A percentile compares a stretch with the other conserved stretches of the same genome.
Conservation (phyloP, 768 basidiomycete genomes). For the Termitomyces sp. region DNA sequence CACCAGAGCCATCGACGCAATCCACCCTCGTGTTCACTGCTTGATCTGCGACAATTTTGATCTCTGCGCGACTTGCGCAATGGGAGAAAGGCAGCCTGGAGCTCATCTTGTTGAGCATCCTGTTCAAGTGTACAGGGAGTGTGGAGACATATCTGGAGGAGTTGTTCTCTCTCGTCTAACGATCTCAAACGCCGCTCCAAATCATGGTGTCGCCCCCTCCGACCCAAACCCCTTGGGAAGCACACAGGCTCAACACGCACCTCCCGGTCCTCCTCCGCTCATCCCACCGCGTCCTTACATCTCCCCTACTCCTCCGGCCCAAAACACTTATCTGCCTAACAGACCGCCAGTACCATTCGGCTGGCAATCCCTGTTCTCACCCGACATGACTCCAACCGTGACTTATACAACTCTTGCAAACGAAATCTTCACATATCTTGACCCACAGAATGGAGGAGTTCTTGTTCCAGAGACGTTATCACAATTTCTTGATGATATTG, state of each 20-base stretch:
- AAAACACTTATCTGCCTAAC: not conserved
- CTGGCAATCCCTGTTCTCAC: slow-evolving; percentile 12
- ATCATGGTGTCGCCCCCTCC: not conserved
- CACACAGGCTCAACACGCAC: not conserved
- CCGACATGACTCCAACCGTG: slow-evolving; percentile 9
- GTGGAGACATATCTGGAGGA: not conserved
- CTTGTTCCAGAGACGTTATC: slow-evolving; percentile 8
- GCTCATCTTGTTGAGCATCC: slow-evolving; percentile 1
- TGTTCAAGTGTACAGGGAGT: slow-evolving; percentile 6
- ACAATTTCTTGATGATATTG: slow-evolving; percentile 12
- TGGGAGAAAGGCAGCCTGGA: slow-evolving; percentile 5
- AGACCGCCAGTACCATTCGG: not conserved
- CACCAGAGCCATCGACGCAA: not conserved
- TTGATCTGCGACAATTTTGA: slow-evolving; percentile 7
- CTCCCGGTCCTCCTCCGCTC: not conserved
- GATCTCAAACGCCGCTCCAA: not conserved
- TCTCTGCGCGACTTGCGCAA: slow-evolving; percentile 10
- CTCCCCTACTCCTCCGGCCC: not conserved
- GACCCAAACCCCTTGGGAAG: not conserved
- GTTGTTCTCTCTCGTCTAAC: slow-evolving; percentile 3
- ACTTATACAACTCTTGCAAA: slow-evolving; percentile 10
- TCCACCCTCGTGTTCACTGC: slow-evolving; percentile 9
- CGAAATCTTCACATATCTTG: slow-evolving; percentile 14
- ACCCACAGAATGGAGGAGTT: slow-evolving; percentile 6
- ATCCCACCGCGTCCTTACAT: not conserved